These are phyloP conservation scores for Dothistroma septosporum DNA, from an alignment of 2,329 filamentous ascomycete genomes.

Conservation along the genomic window DNA sequence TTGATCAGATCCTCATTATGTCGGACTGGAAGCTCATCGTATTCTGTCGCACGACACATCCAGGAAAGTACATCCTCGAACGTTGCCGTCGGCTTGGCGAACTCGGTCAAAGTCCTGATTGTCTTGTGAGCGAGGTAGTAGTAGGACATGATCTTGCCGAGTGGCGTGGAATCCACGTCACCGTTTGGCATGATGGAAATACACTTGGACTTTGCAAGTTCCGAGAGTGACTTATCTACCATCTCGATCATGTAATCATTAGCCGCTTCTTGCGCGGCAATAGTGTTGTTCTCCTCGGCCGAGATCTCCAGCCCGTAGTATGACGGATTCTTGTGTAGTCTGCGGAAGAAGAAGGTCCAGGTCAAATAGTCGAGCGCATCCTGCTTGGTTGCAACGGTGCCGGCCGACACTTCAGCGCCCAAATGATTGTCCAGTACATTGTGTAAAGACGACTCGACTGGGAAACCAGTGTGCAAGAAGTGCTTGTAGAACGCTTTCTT, in stretches of 20 bases:
- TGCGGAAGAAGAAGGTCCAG: conserved; percentile 98
- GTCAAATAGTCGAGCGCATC: conserved; percentile 96
- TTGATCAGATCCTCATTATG: conserved; percentile 99
- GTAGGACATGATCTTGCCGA: conserved; percentile 99
- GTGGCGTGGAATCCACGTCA: conserved; percentile 80
- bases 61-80: conserved; percentile 82
- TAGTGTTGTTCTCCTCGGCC: conserved; percentile 84
- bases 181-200: conserved; percentile 79
- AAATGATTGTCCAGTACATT: conserved; percentile 97
- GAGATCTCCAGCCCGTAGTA: conserved; percentile 96
- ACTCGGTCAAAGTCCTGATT: conserved; percentile 74
- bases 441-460: conserved; percentile 92
- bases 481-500: conserved; percentile 99
- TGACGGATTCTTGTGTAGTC: conserved; percentile 95
- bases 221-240: conserved; percentile 78
- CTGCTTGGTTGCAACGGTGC: conserved; percentile 89
- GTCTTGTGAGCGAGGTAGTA: conserved; percentile 95
- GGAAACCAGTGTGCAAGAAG: conserved; percentile 96
- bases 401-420: conserved; percentile 87
- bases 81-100: conserved; percentile 69
- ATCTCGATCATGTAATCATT: conserved; percentile 94
- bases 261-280: conserved; percentile 77
- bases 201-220: conserved; percentile 80
- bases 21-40: conserved; percentile 93
- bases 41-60: conserved; percentile 92